Base-by-base conservation (phyloP, 108 stramenopile genomes). In the Nitzschia inconspicua region DNA sequence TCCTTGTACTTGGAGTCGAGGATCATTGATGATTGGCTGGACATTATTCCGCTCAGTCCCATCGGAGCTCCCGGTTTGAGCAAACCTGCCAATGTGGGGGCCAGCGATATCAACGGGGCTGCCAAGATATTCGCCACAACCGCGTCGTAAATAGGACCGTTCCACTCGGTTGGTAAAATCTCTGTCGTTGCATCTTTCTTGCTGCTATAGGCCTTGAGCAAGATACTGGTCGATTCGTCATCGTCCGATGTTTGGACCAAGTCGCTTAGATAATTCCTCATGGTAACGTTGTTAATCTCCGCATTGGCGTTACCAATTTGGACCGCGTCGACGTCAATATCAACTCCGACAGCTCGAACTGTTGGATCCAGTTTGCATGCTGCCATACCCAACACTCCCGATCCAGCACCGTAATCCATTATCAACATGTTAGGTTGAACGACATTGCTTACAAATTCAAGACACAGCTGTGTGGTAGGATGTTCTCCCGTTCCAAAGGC, bases 401-500 rank as follows among this genome's bases (percentile, higher is more conserved):
- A 84, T 32, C 89, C 89, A 40, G 83, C 55, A 16, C 89, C 89
- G 62, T 91, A 91, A 44, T 91, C 89, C 60, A 91, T 66, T 39
- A 89, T 47, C 30, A 68, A 29, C 19, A 75, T 41, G 30, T 46
- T 24, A 22, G 48, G 51, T 29, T 65, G 41, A 34, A 63, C 29
- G 11, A 62, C 53, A 7, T 78, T 60, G 24, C 52, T 49, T 35
- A 89, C 60, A 77, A 83, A 91, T 61, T 76, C 72, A 44, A 91
- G 53, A 61, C 89, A 91, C 22, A 91, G 39, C 47, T 81, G 78
- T 14, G 89, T 91, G 8, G 89, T 91, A 31, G 86, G 84, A 67
- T 91, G 89, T 47, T 91, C 89, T n/a, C 89, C 89, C 0, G 89
- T 86, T 40, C 89, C 89, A 80, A 91, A 91, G 26, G 89, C 89